Evolutionary conservation across 23 red algal species (phyloP), one percentile per base, ranked within the genome.

Genomic region (Gracilaria domingensis): DNA sequence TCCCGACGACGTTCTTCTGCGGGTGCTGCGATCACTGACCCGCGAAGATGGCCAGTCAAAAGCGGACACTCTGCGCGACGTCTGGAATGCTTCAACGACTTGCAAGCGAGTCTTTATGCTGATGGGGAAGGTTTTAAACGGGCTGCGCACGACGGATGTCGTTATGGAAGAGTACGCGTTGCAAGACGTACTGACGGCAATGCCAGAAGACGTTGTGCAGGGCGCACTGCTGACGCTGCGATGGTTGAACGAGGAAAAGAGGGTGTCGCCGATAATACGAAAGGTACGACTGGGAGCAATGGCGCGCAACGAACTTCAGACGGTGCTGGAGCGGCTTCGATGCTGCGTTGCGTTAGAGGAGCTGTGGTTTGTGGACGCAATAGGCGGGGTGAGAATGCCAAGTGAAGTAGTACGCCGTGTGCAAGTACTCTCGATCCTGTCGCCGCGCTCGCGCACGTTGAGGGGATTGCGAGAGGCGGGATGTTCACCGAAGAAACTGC

Each of bases 321-420:
- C 33, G 62, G 62, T 17, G 8, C 20, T 35, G 13, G 7, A 67
- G 20, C 62, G 16, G 62, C 24, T 67, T 11, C 16, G 11, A 16
- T 12, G 24, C 1, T 67, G 62, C 24, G 1, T 25, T 28, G 16
- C 62, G n/a, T 21, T 67, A 25, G 20, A 28, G 20, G 24, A 67
- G 33, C 62, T 67, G 33, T 67, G 62, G 28, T 67, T 67, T 67
- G 62, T 67, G 24, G 62, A 67, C 24, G 62, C 62, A 2, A 25
- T 0, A 28, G 2, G 24, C 8, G 62, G 62, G 5, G 62, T 35
- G 14, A 16, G 0, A 30, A 12, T 35, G 3, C 62, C 62, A 5
- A 21, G 20, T 11, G 62, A 67, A 16, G 9, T 67, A 21, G 62
- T 0, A 33, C 7, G 33, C 12, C 62, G 33, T 12, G 62, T 67